Evolutionary conservation across 352 stramenopile genomes (phyloP).

Genomic region (Phytophthora pini): DNA sequence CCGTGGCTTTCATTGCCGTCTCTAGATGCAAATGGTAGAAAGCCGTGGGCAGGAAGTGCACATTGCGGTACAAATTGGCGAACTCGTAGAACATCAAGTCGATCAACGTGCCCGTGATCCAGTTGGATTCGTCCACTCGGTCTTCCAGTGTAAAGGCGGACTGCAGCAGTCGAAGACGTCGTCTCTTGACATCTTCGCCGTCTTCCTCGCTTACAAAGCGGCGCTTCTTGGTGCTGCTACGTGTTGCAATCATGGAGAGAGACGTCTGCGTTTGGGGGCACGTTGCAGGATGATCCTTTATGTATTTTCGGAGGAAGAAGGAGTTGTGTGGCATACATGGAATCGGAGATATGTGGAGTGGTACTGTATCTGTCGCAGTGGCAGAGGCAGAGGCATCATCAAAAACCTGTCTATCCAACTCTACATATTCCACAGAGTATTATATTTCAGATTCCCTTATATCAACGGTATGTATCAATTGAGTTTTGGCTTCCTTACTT

Average conservation of each 20-base stretch:
- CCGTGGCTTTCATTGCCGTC: constrained; percentile 5
- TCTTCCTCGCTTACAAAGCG: constrained; percentile 22
- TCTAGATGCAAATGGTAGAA: constrained; percentile 81
- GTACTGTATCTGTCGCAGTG: constrained; percentile 8
- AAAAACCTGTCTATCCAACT: background rate
- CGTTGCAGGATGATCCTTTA: background rate
- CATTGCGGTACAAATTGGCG: constrained; percentile 66
- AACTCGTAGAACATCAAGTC: constrained; percentile 87
- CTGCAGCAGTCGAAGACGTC: constrained; percentile 48
- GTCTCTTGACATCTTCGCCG: constrained; percentile 25
- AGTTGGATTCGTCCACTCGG: constrained; percentile 76
- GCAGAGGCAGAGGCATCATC: constrained; percentile 26
- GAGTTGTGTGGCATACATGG: constrained; percentile 11
- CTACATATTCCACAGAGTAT: background rate
- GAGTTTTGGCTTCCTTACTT: no score
- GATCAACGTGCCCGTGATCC: constrained; percentile 87
- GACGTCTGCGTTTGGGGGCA: background rate
- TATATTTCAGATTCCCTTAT: background rate
- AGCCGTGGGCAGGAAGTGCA: constrained; percentile 87
- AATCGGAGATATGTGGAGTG: background rate
- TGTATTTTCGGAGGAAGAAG: constrained; percentile 8
- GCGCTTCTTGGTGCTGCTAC: constrained; percentile 20
- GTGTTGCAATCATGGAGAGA: no score
- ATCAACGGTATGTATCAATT: background rate
- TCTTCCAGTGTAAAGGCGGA: constrained; percentile 66